Evolutionary conservation across 768 basidiomycete species (phyloP).

Genomic region (Crepidotus variabilis): DNA sequence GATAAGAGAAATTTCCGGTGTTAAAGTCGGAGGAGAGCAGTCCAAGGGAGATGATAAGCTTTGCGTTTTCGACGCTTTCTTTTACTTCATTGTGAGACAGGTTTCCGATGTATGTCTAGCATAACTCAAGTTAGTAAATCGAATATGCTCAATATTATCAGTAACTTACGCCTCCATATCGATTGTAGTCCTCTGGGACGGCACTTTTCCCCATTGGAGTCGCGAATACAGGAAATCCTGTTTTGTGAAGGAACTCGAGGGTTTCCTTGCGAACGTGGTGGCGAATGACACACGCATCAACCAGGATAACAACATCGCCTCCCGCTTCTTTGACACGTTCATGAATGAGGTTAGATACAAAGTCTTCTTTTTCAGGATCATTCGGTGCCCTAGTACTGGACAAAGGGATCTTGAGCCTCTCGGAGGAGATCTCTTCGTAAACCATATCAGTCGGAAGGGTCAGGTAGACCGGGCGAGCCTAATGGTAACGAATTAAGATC

Average conservation of each 20-base stretch:
- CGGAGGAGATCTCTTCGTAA: conserved; percentile 59
- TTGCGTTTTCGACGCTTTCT: conserved; percentile 69
- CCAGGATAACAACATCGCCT: conserved; percentile 70
- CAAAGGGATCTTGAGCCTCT: conserved; percentile 58
- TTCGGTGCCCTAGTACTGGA: conserved; percentile 46
- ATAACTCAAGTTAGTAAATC: conserved; percentile 3
- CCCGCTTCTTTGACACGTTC: conserved; percentile 59
- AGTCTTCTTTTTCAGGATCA: conserved; percentile 55
- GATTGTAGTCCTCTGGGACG: conserved; percentile 62
- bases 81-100: conserved; percentile 64
- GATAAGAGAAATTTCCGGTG: conserved; percentile 82
- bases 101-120: conserved; percentile 72
- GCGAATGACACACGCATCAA: conserved; percentile 78
- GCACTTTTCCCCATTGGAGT: conserved; percentile 82
- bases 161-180: conserved; percentile 68
- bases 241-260: conserved; percentile 56
- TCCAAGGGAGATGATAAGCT: conserved; percentile 74
- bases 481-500: background rate
- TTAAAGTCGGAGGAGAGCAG: conserved; percentile 78
- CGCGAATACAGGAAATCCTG: conserved; percentile 70
- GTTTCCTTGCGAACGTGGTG: conserved; percentile 65
- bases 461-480: conserved; percentile 87
- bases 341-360: conserved; percentile 71
- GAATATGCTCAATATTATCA: background rate
- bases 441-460: conserved; percentile 84